These are phyloP conservation scores for Leccinum fallax DNA, from an alignment of 1,284 basidiomycete species.

Conservation along the genomic window DNA sequence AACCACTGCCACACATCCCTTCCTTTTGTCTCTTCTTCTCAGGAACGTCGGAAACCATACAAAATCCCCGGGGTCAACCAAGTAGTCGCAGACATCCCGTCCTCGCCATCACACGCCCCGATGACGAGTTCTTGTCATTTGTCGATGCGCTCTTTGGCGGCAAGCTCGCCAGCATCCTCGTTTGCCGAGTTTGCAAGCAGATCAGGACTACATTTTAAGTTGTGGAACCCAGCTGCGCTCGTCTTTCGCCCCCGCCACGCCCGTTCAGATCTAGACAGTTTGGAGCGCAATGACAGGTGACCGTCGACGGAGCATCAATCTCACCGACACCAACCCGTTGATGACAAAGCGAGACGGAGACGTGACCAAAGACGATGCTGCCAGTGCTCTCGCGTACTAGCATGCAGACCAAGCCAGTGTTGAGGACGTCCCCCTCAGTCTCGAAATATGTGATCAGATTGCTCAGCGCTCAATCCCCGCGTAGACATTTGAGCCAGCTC, in stretches of 20 bases:
- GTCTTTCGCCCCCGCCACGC: constrained; percentile 55
- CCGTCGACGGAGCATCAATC: constrained; percentile 45
- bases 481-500: background rate
- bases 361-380: too few species aligned
- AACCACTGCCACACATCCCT: constrained; percentile 59
- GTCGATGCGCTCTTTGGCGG: constrained; percentile 91
- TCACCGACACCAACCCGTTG: constrained; percentile 29
- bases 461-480: too few species aligned
- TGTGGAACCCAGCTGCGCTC: constrained; percentile 42
- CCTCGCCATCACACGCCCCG: constrained; percentile 25
- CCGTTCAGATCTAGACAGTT: constrained; percentile 33
- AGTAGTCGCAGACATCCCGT: constrained; percentile 2
- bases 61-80: constrained; percentile 37
- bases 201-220: constrained; percentile 39
- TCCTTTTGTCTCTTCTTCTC: constrained; percentile 61
- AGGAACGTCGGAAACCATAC: constrained; percentile 46
- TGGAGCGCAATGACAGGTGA: constrained; percentile 24
- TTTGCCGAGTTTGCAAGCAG: constrained; percentile 90
- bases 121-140: constrained; percentile 67
- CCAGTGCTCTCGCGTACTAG: too few species aligned
- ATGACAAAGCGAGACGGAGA: too few species aligned
- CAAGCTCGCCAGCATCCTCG: constrained; percentile 83
- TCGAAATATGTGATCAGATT: too few species aligned
- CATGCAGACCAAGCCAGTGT: too few species aligned
- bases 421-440: too few species aligned